Conservation (phyloP, 2,329 filamentous ascomycete genomes). For the Fusarium euwallaceae region DNA sequence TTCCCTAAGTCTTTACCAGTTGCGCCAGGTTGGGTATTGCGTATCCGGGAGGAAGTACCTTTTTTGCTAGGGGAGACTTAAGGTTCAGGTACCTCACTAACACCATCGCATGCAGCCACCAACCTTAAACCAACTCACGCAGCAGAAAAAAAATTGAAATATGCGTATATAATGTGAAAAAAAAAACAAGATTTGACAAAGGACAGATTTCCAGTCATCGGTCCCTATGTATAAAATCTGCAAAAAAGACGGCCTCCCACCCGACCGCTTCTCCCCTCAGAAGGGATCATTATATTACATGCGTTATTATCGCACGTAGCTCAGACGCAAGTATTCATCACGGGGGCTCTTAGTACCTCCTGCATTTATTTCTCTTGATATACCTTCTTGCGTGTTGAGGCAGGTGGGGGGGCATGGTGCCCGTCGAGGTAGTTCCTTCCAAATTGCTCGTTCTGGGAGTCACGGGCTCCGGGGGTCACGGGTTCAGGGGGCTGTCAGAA, state of each 20-base stretch:
- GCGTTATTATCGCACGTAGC: background rate
- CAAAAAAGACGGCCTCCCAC: background rate
- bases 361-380: background rate
- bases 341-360: background rate
- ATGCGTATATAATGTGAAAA: background rate
- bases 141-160: background rate
- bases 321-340: background rate
- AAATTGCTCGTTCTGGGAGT: background rate
- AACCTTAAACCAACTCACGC: background rate
- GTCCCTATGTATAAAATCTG: background rate
- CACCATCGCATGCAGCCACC: background rate
- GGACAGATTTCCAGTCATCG: background rate
- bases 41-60: background rate
- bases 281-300: too few relatives aligned
- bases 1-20: background rate
- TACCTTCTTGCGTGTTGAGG: background rate
- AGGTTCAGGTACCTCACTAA: background rate
- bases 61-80: background rate
- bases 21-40: background rate
- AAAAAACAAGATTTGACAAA: background rate
- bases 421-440: background rate
- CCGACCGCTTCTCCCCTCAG: background rate
- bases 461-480: background rate
- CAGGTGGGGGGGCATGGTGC: background rate
- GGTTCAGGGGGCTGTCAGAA: background rate